Base-by-base conservation (phyloP, 2,329 filamentous ascomycete genomes). In the Fusarium sp. region DNA sequence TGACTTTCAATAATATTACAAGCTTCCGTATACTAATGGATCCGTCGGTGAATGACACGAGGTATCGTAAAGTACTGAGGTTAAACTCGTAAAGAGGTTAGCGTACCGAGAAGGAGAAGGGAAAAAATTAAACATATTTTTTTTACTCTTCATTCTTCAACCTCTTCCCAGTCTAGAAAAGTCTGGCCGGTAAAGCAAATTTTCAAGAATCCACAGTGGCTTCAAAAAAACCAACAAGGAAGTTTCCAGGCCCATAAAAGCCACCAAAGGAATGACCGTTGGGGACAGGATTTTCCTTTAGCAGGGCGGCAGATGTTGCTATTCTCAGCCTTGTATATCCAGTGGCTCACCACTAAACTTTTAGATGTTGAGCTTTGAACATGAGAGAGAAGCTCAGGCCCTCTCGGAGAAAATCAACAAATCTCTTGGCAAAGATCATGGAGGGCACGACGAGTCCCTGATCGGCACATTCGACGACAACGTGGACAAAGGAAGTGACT, bases 361-460 rank as follows among this genome's bases (percentile, higher is more conserved):
- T 29, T 37, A 40, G 52, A 34, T 52, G 14, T 37, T 44, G 37
- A 44, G 41, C 14, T 27, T 44, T 30, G 29, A 32, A 24, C 30
- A n/a, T 46, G 53, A 51, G 46, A 46, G 42, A 37, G 47, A 46
- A 61, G 54, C 53, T 49, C 65, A 46, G 46, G 65, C 54, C 52
- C 42, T 60, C 24, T 73, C 67, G 70, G 68, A 63, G 60, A 73
- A 66, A 63, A 69, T 52, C 61, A 64, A 55, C 61, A 64, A 55
- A 64, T 72, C 56, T 74, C 68, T 74, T 73, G 72, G 68, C 72
- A 61, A 30, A 61, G 63, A 70, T 64, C 66, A 58, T 42, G 53
- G 57, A 63, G 57, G 66, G 44, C 52, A 59, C 57, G 65, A 65
- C 60, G 58, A 67, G 71, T 74, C 67, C 71, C 73, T 74, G 71